phyloP scores from a whole-genome alignment of 805 yeast genomes.

The Kodamaea kaohsiungensis region DNA sequence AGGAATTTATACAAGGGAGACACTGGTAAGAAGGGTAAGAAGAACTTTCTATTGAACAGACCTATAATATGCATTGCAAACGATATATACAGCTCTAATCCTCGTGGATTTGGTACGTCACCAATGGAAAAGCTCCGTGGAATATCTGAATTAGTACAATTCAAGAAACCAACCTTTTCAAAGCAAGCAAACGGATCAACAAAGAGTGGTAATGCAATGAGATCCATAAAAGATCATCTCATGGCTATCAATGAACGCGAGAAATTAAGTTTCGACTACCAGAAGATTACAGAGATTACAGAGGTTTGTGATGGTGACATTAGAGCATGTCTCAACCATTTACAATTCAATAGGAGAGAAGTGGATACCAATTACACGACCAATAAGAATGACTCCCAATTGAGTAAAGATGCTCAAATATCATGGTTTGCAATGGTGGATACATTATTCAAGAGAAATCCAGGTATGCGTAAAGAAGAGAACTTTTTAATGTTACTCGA shows the following conservation, averaged over 20 bases:
- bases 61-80: conserved; percentile 94
- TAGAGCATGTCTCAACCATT: conserved; percentile 77
- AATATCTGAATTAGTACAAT: conserved; percentile 67
- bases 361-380: neutral
- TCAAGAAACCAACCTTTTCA: conserved; percentile 57
- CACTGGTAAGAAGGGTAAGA: conserved; percentile 18
- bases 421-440: conserved; percentile 71
- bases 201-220: conserved; percentile 34
- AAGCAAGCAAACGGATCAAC: conserved; percentile 46
- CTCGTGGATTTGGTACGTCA: conserved; percentile 34
- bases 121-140: conserved; percentile 75
- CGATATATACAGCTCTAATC: conserved; percentile 62
- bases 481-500: conserved; percentile 51
- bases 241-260: conserved; percentile 57
- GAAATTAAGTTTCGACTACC: conserved; percentile 46
- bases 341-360: conserved; percentile 59
- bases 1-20: conserved; percentile 38
- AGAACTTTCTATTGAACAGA: conserved; percentile 52
- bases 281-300: conserved; percentile 62
- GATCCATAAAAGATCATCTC: conserved; percentile 40
- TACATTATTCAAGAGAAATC: conserved; percentile 55
- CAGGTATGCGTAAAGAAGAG: conserved; percentile 45
- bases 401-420: conserved; percentile 59
- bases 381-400: conserved; percentile 6
- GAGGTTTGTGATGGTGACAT: conserved; percentile 78